Base-by-base conservation (phyloP, 208 protist species). In the Wallacemonas sp. region DNA sequence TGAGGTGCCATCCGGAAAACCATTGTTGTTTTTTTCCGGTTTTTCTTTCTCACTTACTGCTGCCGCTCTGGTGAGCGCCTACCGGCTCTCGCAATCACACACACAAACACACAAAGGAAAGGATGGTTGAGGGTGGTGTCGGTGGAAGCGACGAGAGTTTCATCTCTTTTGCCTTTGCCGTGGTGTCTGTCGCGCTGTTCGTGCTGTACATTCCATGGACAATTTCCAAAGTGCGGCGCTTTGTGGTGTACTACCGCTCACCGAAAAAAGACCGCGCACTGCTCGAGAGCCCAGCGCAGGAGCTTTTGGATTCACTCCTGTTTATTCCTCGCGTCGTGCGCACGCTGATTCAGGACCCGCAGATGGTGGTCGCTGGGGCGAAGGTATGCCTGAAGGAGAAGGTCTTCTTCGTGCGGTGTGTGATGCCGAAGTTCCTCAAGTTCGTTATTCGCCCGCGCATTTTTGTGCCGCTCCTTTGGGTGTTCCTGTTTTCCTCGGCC, bases 171-270 rank as follows among this genome's bases (percentile, higher is more conserved):
- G 69, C 79, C 3, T 96, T 96, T 66, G 87, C 90, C 22, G 82
- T 96, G 58, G 79, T 83, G 10, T 96, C 90, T 9, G 87, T 93
- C 34, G 60, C 87, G 17, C 81, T 93, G 37, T 87, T 93, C 34
- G 78, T 93, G 34, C 64, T 96, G 0, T 96, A 96, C 68, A 92
- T 96, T 65, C 90, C 90, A 2, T 96, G 90, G 87, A 60, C 85
- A 13, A 89, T 93, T 32, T 58, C 78, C 22, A 73, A 81, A 39
- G 72, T 83, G 17, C 78, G 82, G 0, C 62, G 73, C 13, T 62
- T 73, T 8, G 45, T 84, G 57, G 69, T 85, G 32, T 96, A 89
- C 65, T 90, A 92, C 61, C 61, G 65, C 19, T 46, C 77, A 5
- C 68, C 82, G 13, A 83, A 80, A 45, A 89, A 87, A 60, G 78